These are phyloP conservation scores for Clonostachys solani DNA, from an alignment of 2,329 filamentous ascomycete genomes.

Conservation along the genomic window DNA sequence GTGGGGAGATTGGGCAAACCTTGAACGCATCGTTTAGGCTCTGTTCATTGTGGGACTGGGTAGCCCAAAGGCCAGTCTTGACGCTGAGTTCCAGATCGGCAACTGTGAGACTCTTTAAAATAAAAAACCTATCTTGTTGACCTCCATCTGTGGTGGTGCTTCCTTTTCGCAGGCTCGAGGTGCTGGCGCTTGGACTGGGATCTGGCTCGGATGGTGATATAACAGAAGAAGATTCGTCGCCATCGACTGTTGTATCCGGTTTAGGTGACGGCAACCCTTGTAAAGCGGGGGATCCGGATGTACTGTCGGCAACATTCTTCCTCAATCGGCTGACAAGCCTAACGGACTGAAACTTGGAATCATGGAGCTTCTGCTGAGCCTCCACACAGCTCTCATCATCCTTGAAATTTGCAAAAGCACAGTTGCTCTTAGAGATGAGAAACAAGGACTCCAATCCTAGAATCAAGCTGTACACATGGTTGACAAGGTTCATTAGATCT, in stretches of 20 bases:
- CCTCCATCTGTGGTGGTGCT: constrained; percentile 1
- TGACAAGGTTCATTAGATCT: constrained; percentile 77
- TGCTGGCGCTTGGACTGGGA: neutral
- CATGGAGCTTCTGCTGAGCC: constrained; percentile 82
- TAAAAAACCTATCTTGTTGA: constrained; percentile 74
- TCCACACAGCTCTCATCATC: constrained; percentile 70
- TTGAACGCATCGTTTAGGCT: constrained; percentile 76
- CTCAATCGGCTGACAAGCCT: constrained; percentile 81
- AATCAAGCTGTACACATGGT: constrained; percentile 81
- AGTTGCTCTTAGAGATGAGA: constrained; percentile 94
- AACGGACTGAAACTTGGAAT: constrained; percentile 83
- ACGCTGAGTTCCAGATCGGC: constrained; percentile 88
- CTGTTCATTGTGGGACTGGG: constrained; percentile 90
- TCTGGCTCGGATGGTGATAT: neutral
- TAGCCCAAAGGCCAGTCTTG: constrained; percentile 87
- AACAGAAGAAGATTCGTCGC: neutral
- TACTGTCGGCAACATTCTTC: constrained; percentile 31
- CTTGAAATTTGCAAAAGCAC: constrained; percentile 93
- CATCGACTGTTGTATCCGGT: neutral
- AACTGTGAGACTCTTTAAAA: constrained; percentile 87
- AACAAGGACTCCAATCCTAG: constrained; percentile 83
- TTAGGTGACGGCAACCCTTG: neutral
- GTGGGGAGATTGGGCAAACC: constrained; percentile 38
- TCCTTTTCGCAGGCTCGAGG: no score
- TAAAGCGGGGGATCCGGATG: constrained; percentile 46